phyloP scores from a whole-genome alignment of 2,329 filamentous ascomycete species.

The Rachicladosporium sp. region DNA sequence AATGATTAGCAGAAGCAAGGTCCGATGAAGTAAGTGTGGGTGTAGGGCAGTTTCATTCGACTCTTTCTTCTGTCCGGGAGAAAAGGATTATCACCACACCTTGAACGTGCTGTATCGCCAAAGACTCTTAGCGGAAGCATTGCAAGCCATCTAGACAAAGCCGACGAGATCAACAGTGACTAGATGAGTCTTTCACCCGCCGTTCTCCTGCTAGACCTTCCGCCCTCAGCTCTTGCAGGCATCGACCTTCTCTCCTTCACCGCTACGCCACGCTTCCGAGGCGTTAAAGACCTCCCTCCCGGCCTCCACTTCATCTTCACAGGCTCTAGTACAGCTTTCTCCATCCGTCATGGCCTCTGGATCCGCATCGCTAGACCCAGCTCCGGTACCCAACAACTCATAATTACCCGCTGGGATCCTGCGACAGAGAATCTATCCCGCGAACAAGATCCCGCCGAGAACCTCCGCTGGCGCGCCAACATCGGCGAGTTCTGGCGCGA shows the following conservation, averaged over 20 bases:
- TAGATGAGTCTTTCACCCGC: constrained; percentile 12
- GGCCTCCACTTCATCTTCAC: constrained; percentile 53
- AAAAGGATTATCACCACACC: too few species aligned
- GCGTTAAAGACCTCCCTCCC: constrained; percentile 45
- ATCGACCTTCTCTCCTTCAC: constrained; percentile 50
- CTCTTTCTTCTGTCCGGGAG: too few species aligned
- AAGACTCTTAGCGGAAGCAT: too few species aligned
- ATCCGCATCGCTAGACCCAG: constrained; percentile 22
- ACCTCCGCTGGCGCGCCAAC: constrained; percentile 42
- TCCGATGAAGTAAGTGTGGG: too few species aligned
- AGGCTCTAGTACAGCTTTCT: constrained; percentile 44
- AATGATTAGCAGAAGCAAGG: too few species aligned
- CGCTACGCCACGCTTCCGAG: constrained; percentile 47
- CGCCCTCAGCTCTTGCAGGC: constrained; percentile 38
- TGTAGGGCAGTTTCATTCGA: too few species aligned
- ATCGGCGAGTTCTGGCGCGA: constrained; percentile 44
- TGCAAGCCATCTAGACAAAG: too few species aligned
- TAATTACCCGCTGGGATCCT: constrained; percentile 46
- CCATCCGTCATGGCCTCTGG: constrained; percentile 51
- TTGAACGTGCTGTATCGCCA: too few species aligned
- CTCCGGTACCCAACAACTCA: constrained; percentile 26
- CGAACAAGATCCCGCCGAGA: constrained; percentile 30
- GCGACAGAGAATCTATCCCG: constrained; percentile 33
- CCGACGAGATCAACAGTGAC: too few species aligned
- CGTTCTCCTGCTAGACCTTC: constrained; percentile 32